A percentile compares a stretch with the other conserved stretches of the same genome.
phyloP scores from a whole-genome alignment of 768 basidiomycete genomes.

The Leccinellum albellum region DNA sequence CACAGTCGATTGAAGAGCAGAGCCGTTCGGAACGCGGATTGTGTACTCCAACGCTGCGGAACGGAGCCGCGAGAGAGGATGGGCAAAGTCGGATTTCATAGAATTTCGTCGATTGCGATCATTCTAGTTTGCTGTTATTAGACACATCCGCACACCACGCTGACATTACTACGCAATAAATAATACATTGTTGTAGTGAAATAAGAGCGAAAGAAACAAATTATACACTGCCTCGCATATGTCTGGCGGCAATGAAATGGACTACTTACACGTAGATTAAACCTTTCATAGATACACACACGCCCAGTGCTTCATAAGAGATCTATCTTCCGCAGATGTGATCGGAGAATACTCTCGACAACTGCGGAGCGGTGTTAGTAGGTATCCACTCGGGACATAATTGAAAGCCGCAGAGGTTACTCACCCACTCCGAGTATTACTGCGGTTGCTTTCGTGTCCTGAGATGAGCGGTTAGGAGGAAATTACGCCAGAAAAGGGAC shows the following conservation, averaged over 20 bases:
- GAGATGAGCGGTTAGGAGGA: slow-evolving; percentile 13
- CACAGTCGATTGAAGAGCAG: slow-evolving; percentile 38
- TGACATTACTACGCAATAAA: background rate
- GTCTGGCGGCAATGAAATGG: background rate
- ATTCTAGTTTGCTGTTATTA: slow-evolving; percentile 2
- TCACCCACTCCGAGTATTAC: slow-evolving; percentile 64
- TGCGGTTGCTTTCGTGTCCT: slow-evolving; percentile 77
- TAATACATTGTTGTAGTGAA: background rate
- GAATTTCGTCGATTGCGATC: background rate
- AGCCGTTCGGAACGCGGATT: slow-evolving; percentile 62
- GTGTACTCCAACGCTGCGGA: slow-evolving; percentile 58
- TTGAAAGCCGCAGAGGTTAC: slow-evolving; percentile 17
- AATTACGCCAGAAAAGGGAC: background rate
- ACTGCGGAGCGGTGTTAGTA: slow-evolving; percentile 36
- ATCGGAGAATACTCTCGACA: slow-evolving; percentile 68
- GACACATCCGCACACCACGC: background rate
- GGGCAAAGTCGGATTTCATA: slow-evolving; percentile 8
- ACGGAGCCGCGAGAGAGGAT: slow-evolving; percentile 35
- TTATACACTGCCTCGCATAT: background rate
- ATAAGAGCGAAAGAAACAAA: background rate
- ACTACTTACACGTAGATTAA: background rate
- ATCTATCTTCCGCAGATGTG: slow-evolving; percentile 67
- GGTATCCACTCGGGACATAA: background rate
- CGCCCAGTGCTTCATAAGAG: slow-evolving; percentile 45
- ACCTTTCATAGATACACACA: slow-evolving; percentile 1